phyloP scores from a whole-genome alignment of 2,329 filamentous ascomycete species.

The Venturia aucupariae region DNA sequence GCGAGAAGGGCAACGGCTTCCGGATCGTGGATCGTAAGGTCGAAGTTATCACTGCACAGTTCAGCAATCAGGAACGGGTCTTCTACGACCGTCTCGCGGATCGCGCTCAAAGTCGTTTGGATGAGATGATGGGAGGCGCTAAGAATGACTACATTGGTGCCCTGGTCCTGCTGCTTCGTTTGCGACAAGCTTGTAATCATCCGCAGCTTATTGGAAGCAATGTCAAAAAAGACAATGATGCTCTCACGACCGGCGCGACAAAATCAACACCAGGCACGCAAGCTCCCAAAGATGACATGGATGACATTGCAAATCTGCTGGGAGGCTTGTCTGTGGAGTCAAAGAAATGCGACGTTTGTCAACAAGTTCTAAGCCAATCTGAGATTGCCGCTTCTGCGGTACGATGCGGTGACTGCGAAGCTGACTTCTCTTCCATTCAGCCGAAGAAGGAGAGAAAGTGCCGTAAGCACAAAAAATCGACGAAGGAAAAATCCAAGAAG shows the following conservation, averaged over 20 bases:
- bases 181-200: slow-evolving; percentile 93
- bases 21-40: slow-evolving; percentile 89
- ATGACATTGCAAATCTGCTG: slow-evolving; percentile 78
- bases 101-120: slow-evolving; percentile 76
- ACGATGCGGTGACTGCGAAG: slow-evolving; percentile 65
- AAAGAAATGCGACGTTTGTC: slow-evolving; percentile 78
- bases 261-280: slow-evolving; percentile 29
- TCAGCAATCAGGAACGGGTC: slow-evolving; percentile 67
- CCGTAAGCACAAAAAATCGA: slow-evolving; percentile 19
- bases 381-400: slow-evolving; percentile 45
- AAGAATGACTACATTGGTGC: slow-evolving; percentile 88
- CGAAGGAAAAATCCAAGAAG: slow-evolving; percentile 17
- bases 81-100: slow-evolving; percentile 82
- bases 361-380: slow-evolving; percentile 52
- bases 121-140: slow-evolving; percentile 74
- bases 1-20: slow-evolving; percentile 55
- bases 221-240: slow-evolving; percentile 79
- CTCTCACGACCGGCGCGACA: slow-evolving; percentile 54
- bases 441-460: slow-evolving; percentile 22
- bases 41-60: slow-evolving; percentile 66
- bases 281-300: slow-evolving; percentile 46
- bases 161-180: slow-evolving; percentile 77
- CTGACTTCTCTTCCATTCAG: slow-evolving; percentile 54
- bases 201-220: slow-evolving; percentile 79
- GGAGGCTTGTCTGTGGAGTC: slow-evolving; percentile 70